Percentiles rank a stretch among this genome's conserved stretches.
Conservation (phyloP, 2,329 filamentous ascomycete species). For the Grosmannia serpens region DNA sequence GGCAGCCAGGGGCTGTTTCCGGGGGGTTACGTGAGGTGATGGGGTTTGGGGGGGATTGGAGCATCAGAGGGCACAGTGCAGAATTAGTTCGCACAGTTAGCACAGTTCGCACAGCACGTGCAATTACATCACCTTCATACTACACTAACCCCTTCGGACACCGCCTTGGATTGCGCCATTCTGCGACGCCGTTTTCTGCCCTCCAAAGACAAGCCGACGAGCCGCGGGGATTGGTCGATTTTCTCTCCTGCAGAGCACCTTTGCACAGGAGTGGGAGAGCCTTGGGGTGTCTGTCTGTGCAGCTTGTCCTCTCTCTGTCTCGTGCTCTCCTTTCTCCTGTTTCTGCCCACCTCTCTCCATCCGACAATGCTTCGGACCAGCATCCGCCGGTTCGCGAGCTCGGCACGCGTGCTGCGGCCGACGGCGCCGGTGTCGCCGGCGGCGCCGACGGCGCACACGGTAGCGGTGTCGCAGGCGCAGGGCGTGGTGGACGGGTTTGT, state of each 20-base stretch:
- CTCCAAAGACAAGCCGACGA: not conserved
- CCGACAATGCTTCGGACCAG: slow-evolving; percentile 57
- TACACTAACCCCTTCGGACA: not conserved
- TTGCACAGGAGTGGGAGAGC: not conserved
- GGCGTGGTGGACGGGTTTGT: slow-evolving; percentile 67
- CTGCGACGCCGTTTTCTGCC: not conserved
- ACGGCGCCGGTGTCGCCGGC: slow-evolving; percentile 30
- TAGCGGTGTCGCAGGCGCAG: slow-evolving; percentile 69
- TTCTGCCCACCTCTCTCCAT: not conserved
- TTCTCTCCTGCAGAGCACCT: too few species aligned
- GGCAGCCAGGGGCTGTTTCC: slow-evolving; percentile 72
- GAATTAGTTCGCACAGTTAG: not conserved
- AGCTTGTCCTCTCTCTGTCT: not conserved
- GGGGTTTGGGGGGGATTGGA: not conserved
- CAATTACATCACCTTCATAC: not conserved
- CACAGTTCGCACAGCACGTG: not conserved
- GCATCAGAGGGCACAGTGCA: too few species aligned
- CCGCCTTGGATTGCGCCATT: not conserved
- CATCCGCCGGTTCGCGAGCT: slow-evolving; percentile 54
- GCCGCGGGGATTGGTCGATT: too few species aligned
- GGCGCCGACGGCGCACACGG: slow-evolving; percentile 45
- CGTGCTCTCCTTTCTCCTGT: not conserved
- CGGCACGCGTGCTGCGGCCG: slow-evolving; percentile 22
- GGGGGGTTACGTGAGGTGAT: slow-evolving; percentile 42
- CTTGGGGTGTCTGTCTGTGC: too few species aligned